Percentiles rank a stretch among this genome's conserved stretches.
These are phyloP conservation scores for Trichoderma gracile DNA, from an alignment of 2,329 filamentous ascomycete species.

Conservation along the genomic window DNA sequence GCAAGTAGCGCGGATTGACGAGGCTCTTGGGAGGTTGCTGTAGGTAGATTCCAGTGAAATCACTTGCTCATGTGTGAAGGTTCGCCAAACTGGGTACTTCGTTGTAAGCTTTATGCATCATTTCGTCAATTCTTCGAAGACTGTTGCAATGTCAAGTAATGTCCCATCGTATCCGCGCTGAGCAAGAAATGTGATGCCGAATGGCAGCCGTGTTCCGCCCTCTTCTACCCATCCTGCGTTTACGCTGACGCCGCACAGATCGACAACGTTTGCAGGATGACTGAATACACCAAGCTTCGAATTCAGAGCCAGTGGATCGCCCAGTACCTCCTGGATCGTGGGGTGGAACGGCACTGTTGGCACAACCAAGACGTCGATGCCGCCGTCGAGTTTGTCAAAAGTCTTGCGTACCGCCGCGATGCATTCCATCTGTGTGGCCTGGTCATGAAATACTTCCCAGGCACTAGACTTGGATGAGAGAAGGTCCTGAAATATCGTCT, in stretches of 20 bases:
- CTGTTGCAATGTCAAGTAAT: conserved; percentile 2
- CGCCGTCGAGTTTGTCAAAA: conserved; percentile 2
- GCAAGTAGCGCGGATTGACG: too few relatives aligned
- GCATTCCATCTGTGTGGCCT: conserved; percentile 11
- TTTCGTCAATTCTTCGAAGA: not conserved
- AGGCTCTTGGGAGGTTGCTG: too few relatives aligned
- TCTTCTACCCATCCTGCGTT: conserved; percentile 15
- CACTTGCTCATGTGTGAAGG: too few relatives aligned
- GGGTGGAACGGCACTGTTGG: conserved; percentile 5
- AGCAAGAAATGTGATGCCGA: conserved; percentile 12
- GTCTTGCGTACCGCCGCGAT: not conserved
- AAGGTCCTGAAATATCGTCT: not conserved
- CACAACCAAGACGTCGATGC: conserved; percentile 16
- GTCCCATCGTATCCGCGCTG: conserved; percentile 5
- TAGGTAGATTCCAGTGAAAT: too few relatives aligned
- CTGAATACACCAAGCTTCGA: not conserved
- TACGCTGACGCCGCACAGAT: conserved; percentile 11
- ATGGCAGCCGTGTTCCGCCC: not conserved
- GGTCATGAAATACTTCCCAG: conserved; percentile 13
- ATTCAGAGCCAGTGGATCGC: not conserved
- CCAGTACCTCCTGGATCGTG: conserved; percentile 5
- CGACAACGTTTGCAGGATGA: conserved; percentile 9
- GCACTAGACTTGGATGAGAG: not conserved
- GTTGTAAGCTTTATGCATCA: too few relatives aligned
- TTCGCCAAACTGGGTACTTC: too few relatives aligned